These are phyloP conservation scores for Oxytropis ochrocephala DNA, from an alignment of 306 rosid genomes.

Conservation along the genomic window DNA sequence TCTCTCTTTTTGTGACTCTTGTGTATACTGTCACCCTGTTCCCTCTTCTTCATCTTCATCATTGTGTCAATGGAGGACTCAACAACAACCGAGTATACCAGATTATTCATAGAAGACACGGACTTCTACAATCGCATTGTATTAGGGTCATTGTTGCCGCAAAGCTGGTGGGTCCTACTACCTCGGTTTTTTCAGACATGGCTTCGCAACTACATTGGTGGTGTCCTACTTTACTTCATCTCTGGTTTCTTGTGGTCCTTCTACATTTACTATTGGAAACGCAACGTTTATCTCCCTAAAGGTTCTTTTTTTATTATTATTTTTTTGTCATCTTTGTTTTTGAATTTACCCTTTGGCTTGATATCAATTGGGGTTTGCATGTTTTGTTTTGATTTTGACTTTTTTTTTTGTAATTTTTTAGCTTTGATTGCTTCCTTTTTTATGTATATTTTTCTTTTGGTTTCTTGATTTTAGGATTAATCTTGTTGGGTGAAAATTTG, in stretches of 20 bases:
- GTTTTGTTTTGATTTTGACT: background rate
- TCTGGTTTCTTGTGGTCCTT: constrained; percentile 75
- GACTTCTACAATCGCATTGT: constrained; percentile 64
- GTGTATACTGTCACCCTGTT: background rate
- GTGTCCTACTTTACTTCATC: constrained; percentile 48
- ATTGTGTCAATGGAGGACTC: constrained; percentile 12
- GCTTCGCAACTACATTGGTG: constrained; percentile 86
- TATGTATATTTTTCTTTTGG: background rate
- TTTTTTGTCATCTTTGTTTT: background rate
- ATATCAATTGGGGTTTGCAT: background rate
- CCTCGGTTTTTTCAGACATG: constrained; percentile 72
- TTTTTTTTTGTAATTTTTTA: background rate
- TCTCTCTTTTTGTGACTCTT: too few species aligned
- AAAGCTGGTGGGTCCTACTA: constrained; percentile 39
- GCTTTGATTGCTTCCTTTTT: background rate
- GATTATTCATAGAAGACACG: constrained; percentile 56
- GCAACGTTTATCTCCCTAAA: constrained; percentile 64
- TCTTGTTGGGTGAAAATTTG: background rate
- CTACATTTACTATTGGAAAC: constrained; percentile 65
- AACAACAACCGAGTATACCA: constrained; percentile 16
- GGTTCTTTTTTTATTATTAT: constrained; percentile 22
- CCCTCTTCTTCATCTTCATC: background rate
- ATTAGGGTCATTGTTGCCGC: constrained; percentile 47
- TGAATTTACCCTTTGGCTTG: background rate
- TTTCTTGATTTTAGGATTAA: background rate